Evolutionary conservation across 768 basidiomycete species (phyloP).

Genomic region (Melanogaster broomeanus): DNA sequence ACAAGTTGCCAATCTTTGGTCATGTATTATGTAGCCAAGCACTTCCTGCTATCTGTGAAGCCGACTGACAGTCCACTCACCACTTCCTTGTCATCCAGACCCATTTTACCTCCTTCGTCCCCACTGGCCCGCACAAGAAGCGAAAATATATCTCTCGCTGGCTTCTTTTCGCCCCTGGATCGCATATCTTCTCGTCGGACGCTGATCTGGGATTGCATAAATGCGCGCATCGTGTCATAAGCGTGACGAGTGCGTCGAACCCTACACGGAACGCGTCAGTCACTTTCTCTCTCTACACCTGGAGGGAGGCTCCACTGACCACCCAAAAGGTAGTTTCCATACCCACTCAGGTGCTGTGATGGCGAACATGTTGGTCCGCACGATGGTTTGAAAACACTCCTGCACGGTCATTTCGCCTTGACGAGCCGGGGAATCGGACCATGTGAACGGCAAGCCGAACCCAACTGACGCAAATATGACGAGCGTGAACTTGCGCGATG

Average conservation of each 20-base stretch:
- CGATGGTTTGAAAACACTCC: conserved; percentile 20
- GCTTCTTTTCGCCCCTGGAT: conserved; percentile 4
- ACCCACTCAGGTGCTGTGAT: conserved; percentile 18
- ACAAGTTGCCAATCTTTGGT: conserved; percentile 56
- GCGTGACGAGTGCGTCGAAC: conserved; percentile 18
- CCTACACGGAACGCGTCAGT: conserved; percentile 6
- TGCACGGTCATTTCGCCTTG: conserved; percentile 19
- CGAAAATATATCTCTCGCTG: conserved; percentile 21
- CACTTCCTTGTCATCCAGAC: conserved; percentile 18
- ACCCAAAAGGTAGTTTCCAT: conserved; percentile 24
- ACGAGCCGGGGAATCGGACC: conserved; percentile 14
- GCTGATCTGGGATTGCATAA: conserved; percentile 17
- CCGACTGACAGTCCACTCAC: background rate
- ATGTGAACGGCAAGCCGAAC: conserved; percentile 25
- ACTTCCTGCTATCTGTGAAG: background rate
- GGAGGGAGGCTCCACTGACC: conserved; percentile 2
- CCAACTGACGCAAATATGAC: conserved; percentile 23
- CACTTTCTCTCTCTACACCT: background rate
- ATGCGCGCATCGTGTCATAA: conserved; percentile 21
- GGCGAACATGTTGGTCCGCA: conserved; percentile 13
- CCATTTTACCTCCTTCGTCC: conserved; percentile 14
- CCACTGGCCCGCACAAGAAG: conserved; percentile 22
- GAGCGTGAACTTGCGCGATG: conserved; percentile 15
- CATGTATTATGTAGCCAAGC: background rate
- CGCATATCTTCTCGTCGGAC: conserved; percentile 9